A percentile compares a stretch with the other conserved stretches of the same genome.
These are phyloP conservation scores for Pleurotus cornucopiae DNA, from an alignment of 768 basidiomycete genomes.

Conservation along the genomic window DNA sequence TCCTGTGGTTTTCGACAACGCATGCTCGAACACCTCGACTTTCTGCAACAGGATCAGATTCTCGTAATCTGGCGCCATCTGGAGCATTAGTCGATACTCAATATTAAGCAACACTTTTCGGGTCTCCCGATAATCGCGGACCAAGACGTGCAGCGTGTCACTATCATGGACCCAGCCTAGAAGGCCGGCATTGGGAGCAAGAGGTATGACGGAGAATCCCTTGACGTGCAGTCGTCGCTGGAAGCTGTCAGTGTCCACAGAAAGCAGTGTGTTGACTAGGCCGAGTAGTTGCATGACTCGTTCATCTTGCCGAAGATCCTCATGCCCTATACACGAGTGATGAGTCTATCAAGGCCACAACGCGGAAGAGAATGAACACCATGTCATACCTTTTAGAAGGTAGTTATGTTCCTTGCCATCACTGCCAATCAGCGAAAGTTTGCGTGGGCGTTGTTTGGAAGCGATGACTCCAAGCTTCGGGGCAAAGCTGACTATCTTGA, in stretches of 20 bases:
- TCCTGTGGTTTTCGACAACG: constrained; percentile 95
- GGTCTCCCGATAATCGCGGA: constrained; percentile 93
- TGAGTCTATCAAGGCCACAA: background rate
- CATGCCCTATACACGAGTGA: constrained; percentile 62
- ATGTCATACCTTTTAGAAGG: constrained; percentile 69
- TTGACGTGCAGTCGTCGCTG: constrained; percentile 95
- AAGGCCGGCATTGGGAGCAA: constrained; percentile 95
- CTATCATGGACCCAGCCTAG: constrained; percentile 94
- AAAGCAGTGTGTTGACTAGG: constrained; percentile 90
- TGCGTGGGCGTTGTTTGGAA: constrained; percentile 96
- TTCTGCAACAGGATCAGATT: constrained; percentile 92
- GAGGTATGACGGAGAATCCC: constrained; percentile 87
- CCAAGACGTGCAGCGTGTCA: constrained; percentile 93
- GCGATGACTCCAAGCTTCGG: constrained; percentile 90
- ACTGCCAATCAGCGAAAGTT: constrained; percentile 79
- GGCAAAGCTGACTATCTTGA: constrained; percentile 80
- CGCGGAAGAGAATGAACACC: background rate
- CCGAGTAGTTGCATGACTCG: constrained; percentile 99
- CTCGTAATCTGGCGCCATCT: constrained; percentile 99
- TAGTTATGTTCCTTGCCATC: constrained; percentile 95
- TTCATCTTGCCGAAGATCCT: constrained; percentile 98
- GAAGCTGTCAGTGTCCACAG: constrained; percentile 91
- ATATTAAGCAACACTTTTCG: constrained; percentile 96
- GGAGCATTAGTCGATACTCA: constrained; percentile 96
- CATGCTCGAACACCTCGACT: constrained; percentile 98